phyloP scores from a whole-genome alignment of 225 moss, liverwort and hornwort genomes.

The Takakia lepidozioides region DNA sequence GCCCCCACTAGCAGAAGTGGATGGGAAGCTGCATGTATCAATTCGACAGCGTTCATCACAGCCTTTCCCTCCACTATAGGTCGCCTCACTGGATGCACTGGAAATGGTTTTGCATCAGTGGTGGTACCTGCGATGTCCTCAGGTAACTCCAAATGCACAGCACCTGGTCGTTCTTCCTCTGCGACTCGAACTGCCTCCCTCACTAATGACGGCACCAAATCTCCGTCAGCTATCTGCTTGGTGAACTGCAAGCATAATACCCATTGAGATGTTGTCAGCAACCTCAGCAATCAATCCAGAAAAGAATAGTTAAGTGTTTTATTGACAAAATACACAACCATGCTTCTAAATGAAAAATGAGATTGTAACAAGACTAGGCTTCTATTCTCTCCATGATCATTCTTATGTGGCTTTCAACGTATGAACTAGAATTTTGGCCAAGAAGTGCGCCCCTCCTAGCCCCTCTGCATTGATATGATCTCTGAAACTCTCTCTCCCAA shows the following conservation, averaged over 20 bases:
- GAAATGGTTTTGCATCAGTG: conserved; percentile 46
- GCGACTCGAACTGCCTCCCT: conserved; percentile 79
- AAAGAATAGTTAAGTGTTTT: too few relatives aligned
- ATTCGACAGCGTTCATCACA: conserved; percentile 48
- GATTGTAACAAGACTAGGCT: too few relatives aligned
- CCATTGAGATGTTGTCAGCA: too few relatives aligned
- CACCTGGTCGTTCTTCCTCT: conserved; percentile 84
- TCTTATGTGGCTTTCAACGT: too few relatives aligned
- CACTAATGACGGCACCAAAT: conserved; percentile 68
- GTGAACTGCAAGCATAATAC: conserved; percentile 77
- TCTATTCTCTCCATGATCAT: too few relatives aligned
- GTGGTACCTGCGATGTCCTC: conserved; percentile 75
- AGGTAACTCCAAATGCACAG: conserved; percentile 82
- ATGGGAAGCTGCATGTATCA: conserved; percentile 68
- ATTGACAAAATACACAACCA: too few relatives aligned
- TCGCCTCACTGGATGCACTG: conserved; percentile 65
- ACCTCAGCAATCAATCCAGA: too few relatives aligned
- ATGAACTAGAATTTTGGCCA: too few relatives aligned
- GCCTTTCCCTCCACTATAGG: conserved; percentile 77
- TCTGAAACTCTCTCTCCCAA: too few relatives aligned
- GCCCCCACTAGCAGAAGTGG: conserved; percentile 82
- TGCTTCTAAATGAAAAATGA: too few relatives aligned
- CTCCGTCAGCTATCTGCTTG: conserved; percentile 87
- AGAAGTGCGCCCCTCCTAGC: too few relatives aligned
- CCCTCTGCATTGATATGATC: too few relatives aligned